These are phyloP conservation scores for Pythium myriotylum DNA, from an alignment of 352 stramenopile species.

Conservation along the genomic window DNA sequence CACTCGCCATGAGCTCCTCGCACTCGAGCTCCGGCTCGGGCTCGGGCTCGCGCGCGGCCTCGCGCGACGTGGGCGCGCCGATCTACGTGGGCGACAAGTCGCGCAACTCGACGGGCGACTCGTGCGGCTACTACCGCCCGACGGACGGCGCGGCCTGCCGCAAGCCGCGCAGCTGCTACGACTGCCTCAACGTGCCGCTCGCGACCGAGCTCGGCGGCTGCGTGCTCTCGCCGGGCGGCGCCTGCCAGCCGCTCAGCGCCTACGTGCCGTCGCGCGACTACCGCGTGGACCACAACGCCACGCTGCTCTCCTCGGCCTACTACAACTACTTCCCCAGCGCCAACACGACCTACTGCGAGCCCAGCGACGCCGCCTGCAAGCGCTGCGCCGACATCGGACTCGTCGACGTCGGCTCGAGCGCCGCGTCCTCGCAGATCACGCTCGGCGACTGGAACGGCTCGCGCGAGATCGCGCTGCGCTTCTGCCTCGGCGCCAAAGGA, in stretches of 20 bases:
- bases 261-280: slow-evolving; percentile 60
- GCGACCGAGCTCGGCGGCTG: slow-evolving; percentile 41
- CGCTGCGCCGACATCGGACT: slow-evolving; percentile 45
- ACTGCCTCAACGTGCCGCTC: slow-evolving; percentile 65
- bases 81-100: slow-evolving; percentile 38
- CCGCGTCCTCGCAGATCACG: slow-evolving; percentile 31
- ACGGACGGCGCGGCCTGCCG: slow-evolving; percentile 43
- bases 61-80: background rate
- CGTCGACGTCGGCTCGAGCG: slow-evolving; percentile 12
- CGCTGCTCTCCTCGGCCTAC: slow-evolving; percentile 27
- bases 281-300: slow-evolving; percentile 50
- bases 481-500: slow-evolving; percentile 51
- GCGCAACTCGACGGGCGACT: slow-evolving; percentile 49
- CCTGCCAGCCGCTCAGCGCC: slow-evolving; percentile 55
- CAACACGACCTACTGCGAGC: slow-evolving; percentile 70
- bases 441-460: slow-evolving; percentile 41
- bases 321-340: slow-evolving; percentile 67
- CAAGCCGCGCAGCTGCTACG: slow-evolving; percentile 63
- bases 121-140: slow-evolving; percentile 66
- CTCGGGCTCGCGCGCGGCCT: background rate
- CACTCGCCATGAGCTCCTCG: background rate
- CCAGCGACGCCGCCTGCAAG: slow-evolving; percentile 49
- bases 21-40: slow-evolving; percentile 19
- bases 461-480: slow-evolving; percentile 43
- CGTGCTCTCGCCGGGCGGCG: slow-evolving; percentile 54